phyloP scores from a whole-genome alignment of 2,329 filamentous ascomycete genomes.

The Clonostachys rosea region DNA sequence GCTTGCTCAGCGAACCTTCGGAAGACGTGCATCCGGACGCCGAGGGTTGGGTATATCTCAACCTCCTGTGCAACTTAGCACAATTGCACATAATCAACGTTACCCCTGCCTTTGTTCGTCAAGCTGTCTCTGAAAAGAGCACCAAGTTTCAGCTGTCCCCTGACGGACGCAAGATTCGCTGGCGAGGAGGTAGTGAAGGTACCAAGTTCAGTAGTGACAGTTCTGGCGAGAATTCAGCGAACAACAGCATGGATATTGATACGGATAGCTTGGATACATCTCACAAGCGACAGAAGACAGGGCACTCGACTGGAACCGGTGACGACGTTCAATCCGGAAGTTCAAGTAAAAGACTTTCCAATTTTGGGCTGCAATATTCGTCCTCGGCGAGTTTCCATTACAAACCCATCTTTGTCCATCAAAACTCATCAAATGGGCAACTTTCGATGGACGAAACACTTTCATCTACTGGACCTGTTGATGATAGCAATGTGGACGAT shows the following conservation, averaged over 20 bases:
- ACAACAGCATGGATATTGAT: slow-evolving; percentile 41
- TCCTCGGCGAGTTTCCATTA: slow-evolving; percentile 53
- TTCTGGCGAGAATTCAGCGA: slow-evolving; percentile 39
- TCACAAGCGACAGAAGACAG: slow-evolving; percentile 40
- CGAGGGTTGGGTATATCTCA: slow-evolving; percentile 80
- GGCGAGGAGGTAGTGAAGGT: slow-evolving; percentile 65
- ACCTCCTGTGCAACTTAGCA: slow-evolving; percentile 74
- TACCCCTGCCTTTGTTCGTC: slow-evolving; percentile 70
- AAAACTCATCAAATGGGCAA: slow-evolving; percentile 38
- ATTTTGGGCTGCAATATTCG: slow-evolving; percentile 27
- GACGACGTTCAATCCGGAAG: slow-evolving; percentile 24
- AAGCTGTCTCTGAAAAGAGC: slow-evolving; percentile 66
- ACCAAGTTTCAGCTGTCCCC: slow-evolving; percentile 71
- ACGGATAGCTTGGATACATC: slow-evolving; percentile 33
- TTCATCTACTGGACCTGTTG: slow-evolving; percentile 40
- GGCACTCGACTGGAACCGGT: slow-evolving; percentile 16
- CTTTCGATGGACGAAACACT: slow-evolving; percentile 42
- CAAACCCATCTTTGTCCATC: slow-evolving; percentile 56
- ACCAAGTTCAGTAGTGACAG: slow-evolving; percentile 65
- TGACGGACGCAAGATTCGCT: slow-evolving; percentile 75
- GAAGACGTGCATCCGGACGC: slow-evolving; percentile 53
- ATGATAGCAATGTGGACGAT: slow-evolving; percentile 42
- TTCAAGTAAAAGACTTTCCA: slow-evolving; percentile 30
- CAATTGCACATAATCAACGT: slow-evolving; percentile 84
- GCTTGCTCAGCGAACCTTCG: slow-evolving; percentile 32